A percentile compares a stretch with the other conserved stretches of the same genome.
phyloP scores from a whole-genome alignment of 352 stramenopile genomes.

The Peronospora belbahrii region DNA sequence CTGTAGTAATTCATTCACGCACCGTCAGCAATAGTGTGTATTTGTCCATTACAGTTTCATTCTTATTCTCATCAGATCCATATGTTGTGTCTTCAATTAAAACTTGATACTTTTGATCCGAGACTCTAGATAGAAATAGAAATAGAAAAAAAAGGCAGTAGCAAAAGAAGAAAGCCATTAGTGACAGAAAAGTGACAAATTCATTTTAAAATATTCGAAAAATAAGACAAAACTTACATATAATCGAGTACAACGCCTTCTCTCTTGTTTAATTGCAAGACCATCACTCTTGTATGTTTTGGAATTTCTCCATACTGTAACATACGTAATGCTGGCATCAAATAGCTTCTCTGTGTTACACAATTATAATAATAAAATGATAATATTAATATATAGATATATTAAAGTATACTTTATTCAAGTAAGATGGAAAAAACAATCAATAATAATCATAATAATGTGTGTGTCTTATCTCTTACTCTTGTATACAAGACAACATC shows the following conservation, averaged over 20 bases:
- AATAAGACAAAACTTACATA: conserved; percentile 13
- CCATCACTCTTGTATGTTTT: conserved; percentile 36
- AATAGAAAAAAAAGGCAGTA: not conserved
- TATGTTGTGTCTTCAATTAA: not conserved
- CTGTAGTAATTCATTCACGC: not conserved
- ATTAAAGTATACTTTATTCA: conserved; percentile 1
- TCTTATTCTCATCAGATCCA: not conserved
- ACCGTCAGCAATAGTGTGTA: conserved; percentile 35
- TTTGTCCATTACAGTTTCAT: not conserved
- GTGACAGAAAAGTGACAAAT: too few species aligned
- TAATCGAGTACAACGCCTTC: conserved; percentile 21
- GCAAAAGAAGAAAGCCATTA: not conserved
- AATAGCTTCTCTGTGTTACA: conserved; percentile 39
- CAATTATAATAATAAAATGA: too few species aligned
- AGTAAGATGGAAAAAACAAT: not conserved
- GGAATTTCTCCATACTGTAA: conserved; percentile 62
- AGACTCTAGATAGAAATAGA: conserved; percentile 1
- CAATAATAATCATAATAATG: too few species aligned
- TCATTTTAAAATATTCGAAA: too few species aligned
- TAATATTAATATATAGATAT: too few species aligned
- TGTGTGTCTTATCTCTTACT: conserved; percentile 23
- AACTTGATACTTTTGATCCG: conserved; percentile 29
- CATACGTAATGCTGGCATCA: conserved; percentile 63
- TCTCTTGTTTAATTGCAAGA: not conserved
- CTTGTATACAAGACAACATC: conserved; percentile 51